Conservation (phyloP, 2,329 filamentous ascomycete genomes). For the Ceratocystis cubensis region DNA sequence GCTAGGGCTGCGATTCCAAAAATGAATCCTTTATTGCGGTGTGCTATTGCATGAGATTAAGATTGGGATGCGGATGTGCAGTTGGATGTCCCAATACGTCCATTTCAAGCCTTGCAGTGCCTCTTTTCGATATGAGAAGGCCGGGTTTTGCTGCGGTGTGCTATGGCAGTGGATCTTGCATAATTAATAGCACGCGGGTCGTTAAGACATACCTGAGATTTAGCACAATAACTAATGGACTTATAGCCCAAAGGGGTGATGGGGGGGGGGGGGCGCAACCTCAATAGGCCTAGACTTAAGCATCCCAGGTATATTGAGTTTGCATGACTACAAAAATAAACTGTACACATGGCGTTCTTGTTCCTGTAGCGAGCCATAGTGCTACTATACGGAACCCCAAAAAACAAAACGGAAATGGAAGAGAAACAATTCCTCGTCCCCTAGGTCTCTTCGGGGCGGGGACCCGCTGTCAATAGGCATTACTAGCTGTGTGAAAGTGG, state of each 20-base stretch:
- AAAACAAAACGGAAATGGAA: neutral
- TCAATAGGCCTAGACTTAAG: neutral
- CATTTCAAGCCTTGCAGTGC: neutral
- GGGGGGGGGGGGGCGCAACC: neutral
- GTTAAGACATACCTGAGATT: neutral
- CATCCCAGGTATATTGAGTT: neutral
- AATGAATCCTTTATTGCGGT: neutral
- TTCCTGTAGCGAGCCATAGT: neutral
- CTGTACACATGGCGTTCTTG: neutral
- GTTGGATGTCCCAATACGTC: neutral
- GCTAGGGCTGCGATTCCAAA: neutral
- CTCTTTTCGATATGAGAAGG: neutral
- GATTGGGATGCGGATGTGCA: neutral
- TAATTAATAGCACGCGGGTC: neutral
- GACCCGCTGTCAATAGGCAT: neutral
- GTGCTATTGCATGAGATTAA: slow-evolving; percentile 8
- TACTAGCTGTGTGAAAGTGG: neutral
- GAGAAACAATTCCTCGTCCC: neutral
- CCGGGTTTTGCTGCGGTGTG: neutral
- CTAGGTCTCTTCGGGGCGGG: neutral
- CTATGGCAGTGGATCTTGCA: neutral
- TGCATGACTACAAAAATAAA: neutral
- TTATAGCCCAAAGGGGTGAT: neutral
- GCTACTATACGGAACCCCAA: neutral
- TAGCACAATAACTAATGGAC: no score